Evolutionary conservation across 441 rosid genomes (phyloP).

Genomic region (Erysimum pusillum): DNA sequence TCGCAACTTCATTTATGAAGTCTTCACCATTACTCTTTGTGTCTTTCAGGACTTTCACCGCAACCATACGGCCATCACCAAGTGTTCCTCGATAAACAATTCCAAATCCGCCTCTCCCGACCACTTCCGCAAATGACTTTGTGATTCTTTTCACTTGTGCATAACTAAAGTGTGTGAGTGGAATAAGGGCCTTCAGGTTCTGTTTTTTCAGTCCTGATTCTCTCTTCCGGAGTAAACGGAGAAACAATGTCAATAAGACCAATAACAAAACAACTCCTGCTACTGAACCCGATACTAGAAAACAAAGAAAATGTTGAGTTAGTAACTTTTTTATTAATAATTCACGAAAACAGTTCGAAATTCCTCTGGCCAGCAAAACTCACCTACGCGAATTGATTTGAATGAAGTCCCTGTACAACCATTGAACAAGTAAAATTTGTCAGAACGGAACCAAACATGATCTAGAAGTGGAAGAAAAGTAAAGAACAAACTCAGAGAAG

Average conservation of each 20-base stretch:
- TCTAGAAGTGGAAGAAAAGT: neutral
- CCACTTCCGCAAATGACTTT: slow-evolving; percentile 39
- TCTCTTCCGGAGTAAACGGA: neutral
- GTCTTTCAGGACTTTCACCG: slow-evolving; percentile 46
- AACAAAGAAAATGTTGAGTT: neutral
- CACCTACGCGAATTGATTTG: neutral
- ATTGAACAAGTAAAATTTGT: neutral
- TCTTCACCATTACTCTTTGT: slow-evolving; percentile 34
- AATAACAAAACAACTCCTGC: neutral
- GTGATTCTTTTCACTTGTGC: slow-evolving; percentile 48
- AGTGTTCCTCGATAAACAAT: slow-evolving; percentile 50
- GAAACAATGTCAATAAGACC: neutral
- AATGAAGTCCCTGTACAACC: neutral
- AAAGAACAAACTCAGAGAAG: neutral
- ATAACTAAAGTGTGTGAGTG: neutral
- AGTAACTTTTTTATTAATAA: neutral
- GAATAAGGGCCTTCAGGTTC: slow-evolving; percentile 2
- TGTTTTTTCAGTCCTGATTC: neutral
- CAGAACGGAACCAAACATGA: neutral
- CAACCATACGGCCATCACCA: slow-evolving; percentile 43
- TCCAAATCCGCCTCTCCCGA: slow-evolving; percentile 53
- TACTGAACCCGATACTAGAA: neutral
- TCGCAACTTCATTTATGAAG: slow-evolving; percentile 35
- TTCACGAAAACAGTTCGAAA: neutral
- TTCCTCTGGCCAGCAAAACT: neutral